Conservation (phyloP, 176 grass and related monocot species). For the Coix lacrymajobi region DNA sequence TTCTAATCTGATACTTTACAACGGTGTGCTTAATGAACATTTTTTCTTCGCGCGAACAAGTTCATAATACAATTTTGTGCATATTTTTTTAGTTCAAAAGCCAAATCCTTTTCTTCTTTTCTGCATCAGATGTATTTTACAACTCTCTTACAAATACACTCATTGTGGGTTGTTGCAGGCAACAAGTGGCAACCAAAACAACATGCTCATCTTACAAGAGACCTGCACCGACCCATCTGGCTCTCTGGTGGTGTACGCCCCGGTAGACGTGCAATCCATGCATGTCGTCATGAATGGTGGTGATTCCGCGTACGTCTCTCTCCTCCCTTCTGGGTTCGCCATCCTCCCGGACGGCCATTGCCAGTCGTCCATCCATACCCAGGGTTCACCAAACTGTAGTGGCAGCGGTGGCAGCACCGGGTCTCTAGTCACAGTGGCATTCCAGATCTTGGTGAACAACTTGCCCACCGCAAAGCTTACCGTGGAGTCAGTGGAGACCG, state of each 20-base stretch:
- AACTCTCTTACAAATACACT: not conserved
- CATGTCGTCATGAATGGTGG: slow-evolving; percentile 73
- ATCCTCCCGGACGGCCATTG: slow-evolving; percentile 54
- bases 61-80: not conserved
- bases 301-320: slow-evolving; percentile 56
- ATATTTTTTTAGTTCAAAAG: not conserved
- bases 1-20: not conserved
- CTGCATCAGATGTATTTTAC: not conserved
- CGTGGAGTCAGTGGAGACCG: slow-evolving; percentile 59
- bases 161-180: slow-evolving; percentile 15
- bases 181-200: slow-evolving; percentile 52
- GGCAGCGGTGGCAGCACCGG: not conserved
- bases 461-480: slow-evolving; percentile 67
- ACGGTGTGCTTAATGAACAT: not conserved
- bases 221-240: slow-evolving; percentile 51
- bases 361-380: not conserved
- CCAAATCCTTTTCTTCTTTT: not conserved
- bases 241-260: slow-evolving; percentile 60
- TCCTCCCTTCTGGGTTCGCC: slow-evolving; percentile 67
- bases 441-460: slow-evolving; percentile 71
- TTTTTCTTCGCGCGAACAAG: not conserved
- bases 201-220: slow-evolving; percentile 76
- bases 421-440: slow-evolving; percentile 67
- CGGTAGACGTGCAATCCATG: slow-evolving; percentile 65
- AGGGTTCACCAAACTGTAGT: not conserved